Conservation (phyloP, 805 yeast species). For the Starmera amethionina region DNA sequence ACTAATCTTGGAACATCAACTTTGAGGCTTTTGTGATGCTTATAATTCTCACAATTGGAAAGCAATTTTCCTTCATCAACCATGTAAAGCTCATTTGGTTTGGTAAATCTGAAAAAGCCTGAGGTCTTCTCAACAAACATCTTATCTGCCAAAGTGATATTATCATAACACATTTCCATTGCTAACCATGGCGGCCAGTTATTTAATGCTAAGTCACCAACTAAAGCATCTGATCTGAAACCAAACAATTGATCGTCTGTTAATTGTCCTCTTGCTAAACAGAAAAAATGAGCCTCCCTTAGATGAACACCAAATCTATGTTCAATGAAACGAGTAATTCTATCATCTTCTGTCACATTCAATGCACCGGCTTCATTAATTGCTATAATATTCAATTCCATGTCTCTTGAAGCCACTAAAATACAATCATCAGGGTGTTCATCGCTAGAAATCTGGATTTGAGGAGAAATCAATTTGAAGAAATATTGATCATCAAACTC, state of each 20-base stretch:
- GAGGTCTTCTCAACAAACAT: conserved; percentile 44
- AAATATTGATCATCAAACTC: conserved; percentile 41
- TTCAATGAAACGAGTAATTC: conserved; percentile 36
- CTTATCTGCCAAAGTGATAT: conserved; percentile 30
- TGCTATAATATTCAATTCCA: conserved; percentile 42
- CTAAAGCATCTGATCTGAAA: conserved; percentile 19
- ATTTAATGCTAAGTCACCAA: conserved; percentile 13
- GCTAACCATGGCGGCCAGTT: conserved; percentile 66
- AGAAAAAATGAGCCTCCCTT: conserved; percentile 46
- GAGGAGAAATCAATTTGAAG: conserved; percentile 49
- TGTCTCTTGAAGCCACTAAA: conserved; percentile 45
- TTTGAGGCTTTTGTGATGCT: conserved; percentile 21
- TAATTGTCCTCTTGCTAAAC: conserved; percentile 32
- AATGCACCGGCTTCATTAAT: conserved; percentile 33
- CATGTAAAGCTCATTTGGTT: conserved; percentile 43
- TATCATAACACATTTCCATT: conserved; percentile 48
- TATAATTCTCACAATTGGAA: conserved; percentile 5
- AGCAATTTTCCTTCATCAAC: conserved; percentile 6
- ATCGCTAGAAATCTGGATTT: conserved; percentile 44
- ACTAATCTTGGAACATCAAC: conserved; percentile 36
- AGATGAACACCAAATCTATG: conserved; percentile 46
- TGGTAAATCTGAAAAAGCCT: conserved; percentile 35
- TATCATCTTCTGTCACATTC: conserved; percentile 23
- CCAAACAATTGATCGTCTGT: conserved; percentile 22
- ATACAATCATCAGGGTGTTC: conserved; percentile 37